These are phyloP conservation scores for Penstemon newberryi DNA, from an alignment of 257 asterid species.

Conservation along the genomic window DNA sequence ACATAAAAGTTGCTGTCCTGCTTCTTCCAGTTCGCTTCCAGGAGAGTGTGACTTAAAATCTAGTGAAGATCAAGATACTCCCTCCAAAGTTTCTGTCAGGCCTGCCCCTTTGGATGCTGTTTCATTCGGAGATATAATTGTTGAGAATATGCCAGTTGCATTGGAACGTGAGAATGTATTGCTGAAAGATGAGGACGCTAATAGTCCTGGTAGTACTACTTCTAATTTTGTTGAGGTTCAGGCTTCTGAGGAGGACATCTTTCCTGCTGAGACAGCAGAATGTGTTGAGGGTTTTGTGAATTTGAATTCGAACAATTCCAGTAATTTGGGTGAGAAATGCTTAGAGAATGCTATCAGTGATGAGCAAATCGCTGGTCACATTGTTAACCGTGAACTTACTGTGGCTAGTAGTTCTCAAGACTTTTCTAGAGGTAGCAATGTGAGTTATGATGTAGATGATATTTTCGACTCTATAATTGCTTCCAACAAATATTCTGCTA, in stretches of 20 bases:
- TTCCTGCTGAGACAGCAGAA: constrained; percentile 32
- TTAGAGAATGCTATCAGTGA: constrained; percentile 29
- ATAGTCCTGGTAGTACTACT: constrained; percentile 82
- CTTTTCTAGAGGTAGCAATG: constrained; percentile 28
- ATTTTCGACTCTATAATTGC: constrained; percentile 49
- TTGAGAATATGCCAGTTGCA: constrained; percentile 35
- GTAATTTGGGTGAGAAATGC: constrained; percentile 33
- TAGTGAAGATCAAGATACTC: constrained; percentile 44
- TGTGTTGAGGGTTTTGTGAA: constrained; percentile 29
- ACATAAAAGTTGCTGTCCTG: constrained; percentile 31
- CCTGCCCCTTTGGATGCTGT: constrained; percentile 46
- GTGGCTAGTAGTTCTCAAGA: constrained; percentile 25
- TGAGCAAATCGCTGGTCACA: constrained; percentile 32
- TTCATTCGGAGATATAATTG: constrained; percentile 36
- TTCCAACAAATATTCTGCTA: constrained; percentile 54
- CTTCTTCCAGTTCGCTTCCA: constrained; percentile 45
- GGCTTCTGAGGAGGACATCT: constrained; percentile 35
- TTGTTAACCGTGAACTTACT: constrained; percentile 27
- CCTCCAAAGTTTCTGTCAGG: constrained; percentile 41
- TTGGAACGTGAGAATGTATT: constrained; percentile 31
- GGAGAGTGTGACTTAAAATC: constrained; percentile 39
- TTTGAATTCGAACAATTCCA: constrained; percentile 32
- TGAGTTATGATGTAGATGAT: constrained; percentile 33
- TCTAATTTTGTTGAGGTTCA: constrained; percentile 59
- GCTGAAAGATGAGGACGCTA: constrained; percentile 58